Evolutionary conservation across 2,329 filamentous ascomycete genomes (phyloP).

Genomic region (Beauveria sp.): DNA sequence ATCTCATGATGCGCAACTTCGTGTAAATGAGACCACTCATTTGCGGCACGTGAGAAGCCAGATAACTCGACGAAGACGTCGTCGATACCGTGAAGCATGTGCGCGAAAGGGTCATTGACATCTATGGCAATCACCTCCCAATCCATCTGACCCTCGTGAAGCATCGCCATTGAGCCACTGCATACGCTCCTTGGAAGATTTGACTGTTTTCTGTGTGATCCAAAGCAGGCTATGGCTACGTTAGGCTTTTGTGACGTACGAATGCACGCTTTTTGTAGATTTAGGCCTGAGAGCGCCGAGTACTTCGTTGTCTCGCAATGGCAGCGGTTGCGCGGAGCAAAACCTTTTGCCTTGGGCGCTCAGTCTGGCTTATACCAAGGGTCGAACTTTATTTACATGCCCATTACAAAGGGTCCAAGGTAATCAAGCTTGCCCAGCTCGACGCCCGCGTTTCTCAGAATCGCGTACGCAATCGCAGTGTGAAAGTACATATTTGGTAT

Average conservation of each 20-base stretch:
- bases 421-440: constrained; percentile 55
- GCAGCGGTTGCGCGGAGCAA: too few relatives aligned
- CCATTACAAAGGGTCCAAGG: constrained; percentile 23
- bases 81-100: too few relatives aligned
- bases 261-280: background rate
- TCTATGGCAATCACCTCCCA: too few relatives aligned
- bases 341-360: background rate
- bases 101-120: too few relatives aligned
- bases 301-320: too few relatives aligned
- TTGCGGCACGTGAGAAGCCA: background rate
- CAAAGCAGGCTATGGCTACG: too few relatives aligned
- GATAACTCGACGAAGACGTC: too few relatives aligned
- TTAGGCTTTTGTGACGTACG: background rate
- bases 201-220: too few relatives aligned
- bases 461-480: constrained; percentile 48
- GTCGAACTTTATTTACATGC: background rate
- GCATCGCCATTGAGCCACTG: too few relatives aligned
- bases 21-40: background rate
- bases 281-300: too few relatives aligned
- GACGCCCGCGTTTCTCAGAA: constrained; percentile 54
- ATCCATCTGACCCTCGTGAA: too few relatives aligned
- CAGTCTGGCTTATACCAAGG: background rate
- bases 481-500: constrained; percentile 62
- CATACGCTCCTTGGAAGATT: too few relatives aligned
- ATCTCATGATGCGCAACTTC: background rate